phyloP scores from a whole-genome alignment of 495 filamentous ascomycete species.

The Penicillium cosmopolitanum region DNA sequence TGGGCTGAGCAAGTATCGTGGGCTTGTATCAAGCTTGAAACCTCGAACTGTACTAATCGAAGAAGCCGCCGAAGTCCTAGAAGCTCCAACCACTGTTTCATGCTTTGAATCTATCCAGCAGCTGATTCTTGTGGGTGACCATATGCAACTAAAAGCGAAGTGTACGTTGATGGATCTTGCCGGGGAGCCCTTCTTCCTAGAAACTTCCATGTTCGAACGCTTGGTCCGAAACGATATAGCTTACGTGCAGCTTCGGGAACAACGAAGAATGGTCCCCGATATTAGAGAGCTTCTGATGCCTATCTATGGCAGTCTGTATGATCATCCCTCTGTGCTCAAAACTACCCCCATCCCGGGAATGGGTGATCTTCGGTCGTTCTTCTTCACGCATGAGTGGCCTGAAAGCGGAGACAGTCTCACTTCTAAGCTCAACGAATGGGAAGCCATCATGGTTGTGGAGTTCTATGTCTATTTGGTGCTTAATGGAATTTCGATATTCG shows the following conservation, averaged over 20 bases:
- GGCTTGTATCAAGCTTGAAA: constrained; percentile 67
- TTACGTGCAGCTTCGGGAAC: constrained; percentile 61
- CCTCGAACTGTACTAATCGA: constrained; percentile 73
- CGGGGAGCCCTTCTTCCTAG: constrained; percentile 60
- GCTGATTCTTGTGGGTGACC: constrained; percentile 76
- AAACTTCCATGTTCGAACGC: constrained; percentile 77
- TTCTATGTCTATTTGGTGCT: constrained; percentile 73
- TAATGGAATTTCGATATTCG: constrained; percentile 59
- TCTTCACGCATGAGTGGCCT: constrained; percentile 71
- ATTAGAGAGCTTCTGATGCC: constrained; percentile 64
- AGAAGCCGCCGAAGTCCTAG: constrained; percentile 75
- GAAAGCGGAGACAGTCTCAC: constrained; percentile 67
- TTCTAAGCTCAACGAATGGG: constrained; percentile 72
- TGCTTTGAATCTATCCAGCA: constrained; percentile 72
- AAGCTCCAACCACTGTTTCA: constrained; percentile 64
- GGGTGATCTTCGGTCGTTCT: constrained; percentile 68
- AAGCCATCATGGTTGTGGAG: constrained; percentile 76
- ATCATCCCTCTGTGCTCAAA: constrained; percentile 68
- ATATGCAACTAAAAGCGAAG: constrained; percentile 70
- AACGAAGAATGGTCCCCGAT: constrained; percentile 76
- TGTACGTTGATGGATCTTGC: constrained; percentile 59
- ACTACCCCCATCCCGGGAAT: constrained; percentile 76
- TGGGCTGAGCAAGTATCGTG: constrained; percentile 86
- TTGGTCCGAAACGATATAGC: constrained; percentile 70
- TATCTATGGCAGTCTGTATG: constrained; percentile 68